A percentile compares a stretch with the other conserved stretches of the same genome.
phyloP scores from a whole-genome alignment of 768 basidiomycete species.

The Lentinula detonsa region DNA sequence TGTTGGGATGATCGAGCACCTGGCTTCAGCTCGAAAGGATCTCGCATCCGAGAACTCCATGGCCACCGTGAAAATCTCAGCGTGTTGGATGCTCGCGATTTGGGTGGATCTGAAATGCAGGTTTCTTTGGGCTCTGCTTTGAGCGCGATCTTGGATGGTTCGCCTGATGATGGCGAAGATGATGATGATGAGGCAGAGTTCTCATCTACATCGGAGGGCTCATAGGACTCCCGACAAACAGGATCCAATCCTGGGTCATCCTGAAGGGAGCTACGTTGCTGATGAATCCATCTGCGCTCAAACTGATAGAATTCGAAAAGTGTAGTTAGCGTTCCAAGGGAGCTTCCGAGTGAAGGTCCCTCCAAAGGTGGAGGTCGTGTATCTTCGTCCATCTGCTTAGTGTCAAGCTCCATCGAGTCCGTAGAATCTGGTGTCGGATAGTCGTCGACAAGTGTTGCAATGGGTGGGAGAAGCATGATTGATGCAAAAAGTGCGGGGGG shows the following conservation, averaged over 20 bases:
- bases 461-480: slow-evolving; percentile 1
- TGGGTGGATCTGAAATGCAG: background rate
- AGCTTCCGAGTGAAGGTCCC: slow-evolving; percentile 33
- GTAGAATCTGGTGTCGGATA: slow-evolving; percentile 23
- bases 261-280: slow-evolving; percentile 56
- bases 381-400: background rate
- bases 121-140: background rate
- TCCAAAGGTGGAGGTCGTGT: slow-evolving; percentile 16
- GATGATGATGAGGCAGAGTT: background rate
- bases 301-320: slow-evolving; percentile 65
- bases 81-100: background rate
- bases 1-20: background rate
- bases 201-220: background rate
- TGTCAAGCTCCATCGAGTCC: slow-evolving; percentile 13
- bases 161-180: background rate
- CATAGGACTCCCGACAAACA: slow-evolving; percentile 2
- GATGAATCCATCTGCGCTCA: slow-evolving; percentile 68
- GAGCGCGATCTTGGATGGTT: background rate
- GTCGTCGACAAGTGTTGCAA: background rate
- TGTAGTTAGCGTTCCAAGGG: slow-evolving; percentile 56
- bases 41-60: background rate
- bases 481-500: background rate
- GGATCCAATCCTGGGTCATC: slow-evolving; percentile 28
- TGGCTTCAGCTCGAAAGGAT: background rate
- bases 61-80: background rate